These are phyloP conservation scores for Penstemon davidsonii DNA, from an alignment of 257 asterid species.

Conservation along the genomic window DNA sequence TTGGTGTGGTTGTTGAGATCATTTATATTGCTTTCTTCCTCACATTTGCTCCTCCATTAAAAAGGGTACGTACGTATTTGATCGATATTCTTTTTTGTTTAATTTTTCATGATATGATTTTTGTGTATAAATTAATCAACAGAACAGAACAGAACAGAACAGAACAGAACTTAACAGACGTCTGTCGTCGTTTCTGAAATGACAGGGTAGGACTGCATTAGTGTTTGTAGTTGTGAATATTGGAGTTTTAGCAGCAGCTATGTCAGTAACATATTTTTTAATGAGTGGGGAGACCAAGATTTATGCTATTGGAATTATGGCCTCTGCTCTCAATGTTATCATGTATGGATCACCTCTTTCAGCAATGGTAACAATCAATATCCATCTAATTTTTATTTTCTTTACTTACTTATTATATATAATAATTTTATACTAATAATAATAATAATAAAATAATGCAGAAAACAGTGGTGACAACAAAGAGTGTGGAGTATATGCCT, in stretches of 20 bases:
- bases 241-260: conserved; percentile 43
- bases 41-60: conserved; percentile 39
- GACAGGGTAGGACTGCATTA: conserved; percentile 45
- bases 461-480: conserved; percentile 65
- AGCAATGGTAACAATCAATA: conserved; percentile 47
- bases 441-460: conserved; percentile 26
- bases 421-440: too few relatives aligned
- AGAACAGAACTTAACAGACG: too few relatives aligned
- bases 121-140: too few relatives aligned
- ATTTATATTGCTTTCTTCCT: conserved; percentile 51
- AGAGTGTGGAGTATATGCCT: conserved; percentile 84
- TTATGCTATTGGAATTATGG: conserved; percentile 50
- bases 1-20: conserved; percentile 53
- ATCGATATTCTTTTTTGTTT: not conserved
- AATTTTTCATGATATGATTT: not conserved
- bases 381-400: not conserved
- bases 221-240: conserved; percentile 47
- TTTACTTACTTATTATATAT: not conserved
- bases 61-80: conserved; percentile 34
- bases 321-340: conserved; percentile 64
- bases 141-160: too few relatives aligned
- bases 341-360: conserved; percentile 90
- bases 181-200: too few relatives aligned
- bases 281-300: conserved; percentile 49
- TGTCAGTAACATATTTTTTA: conserved; percentile 36